Percentiles rank a stretch among this genome's conserved stretches.
Conservation (phyloP, 2,329 filamentous ascomycete species). For the Cladophialophora carrionii region DNA sequence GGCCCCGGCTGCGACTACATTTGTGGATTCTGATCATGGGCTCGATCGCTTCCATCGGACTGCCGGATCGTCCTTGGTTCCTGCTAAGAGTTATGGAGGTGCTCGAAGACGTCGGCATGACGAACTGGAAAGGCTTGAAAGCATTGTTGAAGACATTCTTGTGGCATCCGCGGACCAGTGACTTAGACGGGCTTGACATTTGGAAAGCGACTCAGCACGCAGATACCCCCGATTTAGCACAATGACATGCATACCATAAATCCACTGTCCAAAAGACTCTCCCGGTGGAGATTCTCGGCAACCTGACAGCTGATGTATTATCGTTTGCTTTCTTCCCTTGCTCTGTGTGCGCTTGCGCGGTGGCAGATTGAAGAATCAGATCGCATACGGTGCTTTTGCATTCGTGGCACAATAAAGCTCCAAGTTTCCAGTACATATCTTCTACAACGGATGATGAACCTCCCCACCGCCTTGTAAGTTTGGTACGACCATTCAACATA, state of each 20-base stretch:
- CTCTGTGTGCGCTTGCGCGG: not conserved
- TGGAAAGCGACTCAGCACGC: constrained; percentile 17
- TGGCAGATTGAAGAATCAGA: not conserved
- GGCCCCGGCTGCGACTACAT: constrained; percentile 36
- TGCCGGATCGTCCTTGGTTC: constrained; percentile 43
- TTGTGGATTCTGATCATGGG: constrained; percentile 47
- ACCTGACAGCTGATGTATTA: not conserved
- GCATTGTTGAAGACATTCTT: constrained; percentile 19
- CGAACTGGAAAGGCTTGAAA: constrained; percentile 9
- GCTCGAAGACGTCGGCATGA: constrained; percentile 3
- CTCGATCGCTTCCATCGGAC: constrained; percentile 44
- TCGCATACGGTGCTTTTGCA: not conserved
- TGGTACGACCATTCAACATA: not conserved
- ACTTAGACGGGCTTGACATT: constrained; percentile 20
- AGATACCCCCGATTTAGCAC: not conserved
- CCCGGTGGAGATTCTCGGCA: not conserved
- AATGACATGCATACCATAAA: not conserved
- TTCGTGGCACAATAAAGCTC: not conserved
- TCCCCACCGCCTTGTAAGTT: not conserved
- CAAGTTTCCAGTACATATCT: not conserved
- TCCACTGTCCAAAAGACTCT: not conserved
- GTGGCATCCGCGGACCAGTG: constrained; percentile 25
- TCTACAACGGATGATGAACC: not conserved
- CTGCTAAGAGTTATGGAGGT: constrained; percentile 26
- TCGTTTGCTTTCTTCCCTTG: not conserved